A percentile compares a stretch with the other conserved stretches of the same genome.
Conservation (phyloP, 257 asterid genomes). For the Cinchona pubescens region DNA sequence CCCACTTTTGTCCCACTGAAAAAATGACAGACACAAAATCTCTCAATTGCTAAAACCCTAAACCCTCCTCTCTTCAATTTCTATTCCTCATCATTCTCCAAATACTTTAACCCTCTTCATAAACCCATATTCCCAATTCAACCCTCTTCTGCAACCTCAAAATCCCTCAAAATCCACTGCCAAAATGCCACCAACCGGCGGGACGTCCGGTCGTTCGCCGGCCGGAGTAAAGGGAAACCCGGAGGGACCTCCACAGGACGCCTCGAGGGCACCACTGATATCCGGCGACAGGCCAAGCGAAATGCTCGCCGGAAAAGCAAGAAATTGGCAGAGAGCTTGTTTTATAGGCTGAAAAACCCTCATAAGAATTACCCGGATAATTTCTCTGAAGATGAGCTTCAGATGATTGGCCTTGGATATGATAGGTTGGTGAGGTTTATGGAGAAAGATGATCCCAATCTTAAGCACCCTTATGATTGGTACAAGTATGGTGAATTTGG, state of each 20-base stretch:
- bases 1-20: neutral
- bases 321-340: conserved; percentile 68
- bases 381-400: conserved; percentile 77
- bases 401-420: conserved; percentile 93
- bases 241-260: conserved; percentile 60
- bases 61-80: conserved; percentile 35
- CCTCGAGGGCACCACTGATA: conserved; percentile 71
- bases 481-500: conserved; percentile 92
- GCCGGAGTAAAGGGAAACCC: conserved; percentile 68
- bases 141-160: conserved; percentile 17
- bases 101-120: conserved; percentile 43
- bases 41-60: conserved; percentile 48
- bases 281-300: conserved; percentile 63
- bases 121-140: conserved; percentile 19
- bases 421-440: conserved; percentile 89
- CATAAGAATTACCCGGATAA: conserved; percentile 77
- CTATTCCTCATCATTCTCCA: conserved; percentile 22
- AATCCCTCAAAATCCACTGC: conserved; percentile 30
- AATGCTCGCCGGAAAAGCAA: conserved; percentile 68
- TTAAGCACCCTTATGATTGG: conserved; percentile 94
- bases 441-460: conserved; percentile 89
- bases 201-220: conserved; percentile 67
- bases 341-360: conserved; percentile 80
- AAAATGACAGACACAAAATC: conserved; percentile 57
- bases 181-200: conserved; percentile 38